Percentiles rank a stretch among this genome's conserved stretches.
Conservation (phyloP, 164 flowering plant species). For the Kalanchoe fedtschenkoi region DNA sequence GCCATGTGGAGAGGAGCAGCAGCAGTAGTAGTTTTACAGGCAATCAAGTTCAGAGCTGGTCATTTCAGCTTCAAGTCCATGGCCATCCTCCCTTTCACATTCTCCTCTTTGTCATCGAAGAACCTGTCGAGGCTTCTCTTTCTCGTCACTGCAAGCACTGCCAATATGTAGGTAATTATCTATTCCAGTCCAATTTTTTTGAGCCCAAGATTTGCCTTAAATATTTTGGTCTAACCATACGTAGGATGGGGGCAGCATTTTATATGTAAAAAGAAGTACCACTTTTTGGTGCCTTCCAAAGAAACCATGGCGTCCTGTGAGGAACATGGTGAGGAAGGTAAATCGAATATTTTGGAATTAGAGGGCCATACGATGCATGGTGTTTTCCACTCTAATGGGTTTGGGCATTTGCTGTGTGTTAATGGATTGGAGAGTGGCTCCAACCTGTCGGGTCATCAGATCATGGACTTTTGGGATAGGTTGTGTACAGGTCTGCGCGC, state of each 20-base stretch:
- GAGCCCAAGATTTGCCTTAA: background rate
- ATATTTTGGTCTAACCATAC: background rate
- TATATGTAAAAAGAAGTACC: constrained; percentile 81
- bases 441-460: constrained; percentile 46
- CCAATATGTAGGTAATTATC: constrained; percentile 52
- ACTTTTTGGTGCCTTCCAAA: constrained; percentile 72
- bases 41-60: constrained; percentile 42
- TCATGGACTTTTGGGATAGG: constrained; percentile 91
- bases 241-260: constrained; percentile 92
- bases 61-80: constrained; percentile 70
- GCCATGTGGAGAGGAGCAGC: constrained; percentile 28
- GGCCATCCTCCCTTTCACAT: constrained; percentile 51
- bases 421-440: constrained; percentile 72
- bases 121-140: constrained; percentile 35
- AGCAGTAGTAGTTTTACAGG: constrained; percentile 12
- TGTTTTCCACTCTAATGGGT: constrained; percentile 6
- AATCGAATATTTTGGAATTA: constrained; percentile 10
- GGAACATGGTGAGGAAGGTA: constrained; percentile 12
- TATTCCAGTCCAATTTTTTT: background rate
- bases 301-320: constrained; percentile 28
- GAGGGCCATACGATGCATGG: constrained; percentile 5
- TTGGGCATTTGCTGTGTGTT: constrained; percentile 18
- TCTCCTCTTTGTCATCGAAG: constrained; percentile 60
- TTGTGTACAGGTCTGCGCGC: constrained; percentile 59
- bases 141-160: constrained; percentile 67